These are phyloP conservation scores for Leishmania major DNA, from an alignment of 208 protist species.

Conservation along the genomic window DNA sequence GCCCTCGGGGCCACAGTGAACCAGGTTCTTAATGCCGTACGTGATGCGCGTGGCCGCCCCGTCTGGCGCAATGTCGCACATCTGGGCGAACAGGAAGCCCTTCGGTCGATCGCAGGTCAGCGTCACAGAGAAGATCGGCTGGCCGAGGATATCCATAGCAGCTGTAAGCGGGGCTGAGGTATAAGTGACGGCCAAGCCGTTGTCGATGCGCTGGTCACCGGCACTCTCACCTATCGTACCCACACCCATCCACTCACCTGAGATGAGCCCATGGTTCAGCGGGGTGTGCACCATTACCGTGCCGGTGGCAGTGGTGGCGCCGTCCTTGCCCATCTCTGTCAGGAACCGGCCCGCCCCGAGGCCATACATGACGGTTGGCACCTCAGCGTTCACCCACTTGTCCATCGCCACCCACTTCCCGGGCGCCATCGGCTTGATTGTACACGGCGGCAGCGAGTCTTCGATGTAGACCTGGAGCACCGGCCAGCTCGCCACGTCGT, in stretches of 20 bases:
- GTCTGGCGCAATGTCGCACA: constrained; percentile 58
- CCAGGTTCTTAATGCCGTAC: constrained; percentile 62
- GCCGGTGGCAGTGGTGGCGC: not conserved
- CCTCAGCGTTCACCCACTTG: constrained; percentile 40
- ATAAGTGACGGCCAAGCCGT: constrained; percentile 63
- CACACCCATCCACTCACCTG: constrained; percentile 68
- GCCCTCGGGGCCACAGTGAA: constrained; percentile 36
- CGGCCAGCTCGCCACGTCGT: constrained; percentile 37
- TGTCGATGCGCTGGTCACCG: constrained; percentile 68
- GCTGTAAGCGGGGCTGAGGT: constrained; percentile 35
- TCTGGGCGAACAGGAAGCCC: constrained; percentile 63
- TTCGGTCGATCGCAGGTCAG: constrained; percentile 59
- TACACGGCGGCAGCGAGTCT: constrained; percentile 42
- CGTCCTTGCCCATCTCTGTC: constrained; percentile 3
- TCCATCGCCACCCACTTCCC: constrained; percentile 52
- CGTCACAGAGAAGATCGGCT: constrained; percentile 45
- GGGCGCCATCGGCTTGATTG: constrained; percentile 41
- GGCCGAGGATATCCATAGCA: constrained; percentile 45
- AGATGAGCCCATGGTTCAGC: constrained; percentile 61
- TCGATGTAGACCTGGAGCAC: constrained; percentile 65
- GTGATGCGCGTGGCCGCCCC: constrained; percentile 59
- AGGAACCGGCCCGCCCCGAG: constrained; percentile 19
- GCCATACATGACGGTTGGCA: constrained; percentile 24
- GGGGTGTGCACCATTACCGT: constrained; percentile 53
- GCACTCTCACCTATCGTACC: constrained; percentile 60